These are phyloP conservation scores for Mycena citricolor DNA, from an alignment of 1,284 basidiomycete species.

Conservation along the genomic window DNA sequence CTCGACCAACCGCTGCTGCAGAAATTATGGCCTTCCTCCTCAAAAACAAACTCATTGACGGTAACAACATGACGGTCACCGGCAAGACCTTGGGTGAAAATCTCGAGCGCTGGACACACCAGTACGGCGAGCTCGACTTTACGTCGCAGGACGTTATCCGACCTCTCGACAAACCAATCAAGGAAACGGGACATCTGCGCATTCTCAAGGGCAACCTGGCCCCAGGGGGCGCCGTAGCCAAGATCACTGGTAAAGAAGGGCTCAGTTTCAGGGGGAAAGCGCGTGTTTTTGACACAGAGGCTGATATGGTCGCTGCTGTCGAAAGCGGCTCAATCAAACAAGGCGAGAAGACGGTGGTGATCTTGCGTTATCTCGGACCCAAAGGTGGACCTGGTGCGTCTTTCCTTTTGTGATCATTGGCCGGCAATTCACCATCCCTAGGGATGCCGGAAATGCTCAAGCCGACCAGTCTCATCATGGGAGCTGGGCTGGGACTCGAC, in stretches of 20 bases:
- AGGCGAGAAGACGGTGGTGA: conserved; percentile 89
- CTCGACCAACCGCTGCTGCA: conserved; percentile 34
- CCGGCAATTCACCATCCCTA: conserved; percentile 25
- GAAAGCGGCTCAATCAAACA: conserved; percentile 78
- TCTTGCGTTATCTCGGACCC: conserved; percentile 86
- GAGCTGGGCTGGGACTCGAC: conserved; percentile 87
- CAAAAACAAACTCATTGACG: conserved; percentile 82
- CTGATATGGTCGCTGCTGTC: conserved; percentile 79
- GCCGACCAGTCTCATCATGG: conserved; percentile 88
- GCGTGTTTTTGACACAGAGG: conserved; percentile 82
- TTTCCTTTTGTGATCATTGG: conserved; percentile 11
- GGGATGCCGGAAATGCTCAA: conserved; percentile 97
- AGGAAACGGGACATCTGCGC: conserved; percentile 82
- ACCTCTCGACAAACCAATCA: conserved; percentile 85
- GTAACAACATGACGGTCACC: conserved; percentile 85
- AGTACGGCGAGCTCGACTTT: conserved; percentile 72
- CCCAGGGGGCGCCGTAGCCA: conserved; percentile 90
- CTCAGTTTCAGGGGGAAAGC: conserved; percentile 82
- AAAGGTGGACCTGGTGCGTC: conserved; percentile 82
- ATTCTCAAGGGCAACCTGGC: conserved; percentile 88
- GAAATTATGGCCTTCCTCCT: conserved; percentile 82
- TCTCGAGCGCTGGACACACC: conserved; percentile 78
- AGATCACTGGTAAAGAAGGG: conserved; percentile 94
- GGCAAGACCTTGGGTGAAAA: conserved; percentile 88
- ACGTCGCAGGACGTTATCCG: conserved; percentile 78